Evolutionary conservation across 164 flowering plant genomes (phyloP), one percentile per base, ranked within the genome.

Genomic region (Liriodendron chinense): DNA sequence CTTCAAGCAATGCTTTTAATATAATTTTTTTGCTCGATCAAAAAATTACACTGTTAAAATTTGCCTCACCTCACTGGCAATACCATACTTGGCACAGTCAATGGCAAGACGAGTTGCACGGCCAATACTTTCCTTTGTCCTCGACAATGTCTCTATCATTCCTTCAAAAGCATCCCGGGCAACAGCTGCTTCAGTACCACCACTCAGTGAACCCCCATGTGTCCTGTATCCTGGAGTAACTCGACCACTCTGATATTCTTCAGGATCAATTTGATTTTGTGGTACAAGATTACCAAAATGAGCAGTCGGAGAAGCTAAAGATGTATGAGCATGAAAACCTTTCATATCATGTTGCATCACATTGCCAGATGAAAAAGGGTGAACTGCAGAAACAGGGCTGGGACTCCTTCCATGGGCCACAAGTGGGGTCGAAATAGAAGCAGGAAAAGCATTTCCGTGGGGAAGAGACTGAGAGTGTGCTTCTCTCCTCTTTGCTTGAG

Each of bases 151-250:
- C 84, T 96, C 99, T 75, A 96, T 89, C 99, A 96, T 96, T 75
- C 99, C 99, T 83, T 96, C 99, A 86, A 96, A 96, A 74, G 99
- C 97, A 89, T 96, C 99, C 71, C 99, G 97, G 74, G 98, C 92
- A 82, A 96, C 95, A 82, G 95, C 92, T 71, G 96, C 99, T 82
- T 96, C 99, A 68, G 98, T 94, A 77, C 91, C 94, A 80, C 95
- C 99, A 86, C 97, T 96, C 72, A 94, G 82, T 47, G 98, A 87
- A n/a, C 87, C 91, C 68, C 85, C 92, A 76, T 74, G 81, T 68
- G 85, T 79, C 68, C 76, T 82, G 69, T 83, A 82, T 53, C 87
- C 92, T 8, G 94, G 86, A 85, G 88, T 85, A 23, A 82, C 85
- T 79, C 85, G 86, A 76, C 83, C 86, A 80, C 89, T 95, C 72